Base-by-base conservation (phyloP, 768 basidiomycete species). In the Chalciporus piperatus region DNA sequence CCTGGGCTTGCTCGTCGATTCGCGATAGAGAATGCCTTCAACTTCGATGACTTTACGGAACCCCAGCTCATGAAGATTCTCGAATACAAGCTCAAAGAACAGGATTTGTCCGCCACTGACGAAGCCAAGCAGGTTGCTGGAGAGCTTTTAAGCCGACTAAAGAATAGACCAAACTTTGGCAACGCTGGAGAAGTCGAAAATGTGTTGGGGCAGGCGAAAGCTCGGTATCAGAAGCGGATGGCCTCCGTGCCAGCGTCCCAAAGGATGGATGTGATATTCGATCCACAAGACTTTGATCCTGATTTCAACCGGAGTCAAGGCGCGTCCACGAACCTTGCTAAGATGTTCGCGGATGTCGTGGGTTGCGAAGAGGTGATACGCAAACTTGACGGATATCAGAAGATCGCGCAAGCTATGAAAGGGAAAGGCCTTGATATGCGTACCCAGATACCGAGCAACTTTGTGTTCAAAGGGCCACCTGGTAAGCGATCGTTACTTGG, bases 381-480 rank as follows among this genome's bases (percentile, higher is more conserved):
- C 38, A 78, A 76, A 52, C 69, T 88, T 4, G 60, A 63, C 3
- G 58, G 67, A 6, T 85, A 78, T 52, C 87, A 87, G 62, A 68
- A 73, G 49, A 75, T 82, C 16, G 78, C 80, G 2, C 59, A 56
- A 9, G 65, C 58, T 17, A 72, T 76, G 65, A 79, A 79, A 58
- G 59, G 57, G 8, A 65, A 69, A 20, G 73, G 73, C 1, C 60
- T 72, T 27, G 77, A 84, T 49, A 66, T 73, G 33, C 73, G 77
- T 4, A 70, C 76, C 1, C 70, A 74, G 28, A 77, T 87, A 19
- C 85, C 86, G 1, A 87, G 69, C 9, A 75, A 74, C 40, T 88
- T 87, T 46, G 73, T 88, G 2, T 87, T 88, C 74, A 87, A 84
- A 57, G 86, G 86, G 0, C 87, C 86, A 3, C 86, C 86, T 59